phyloP scores from a whole-genome alignment of 2,329 filamentous ascomycete species.

The Teratosphaeria viscida region DNA sequence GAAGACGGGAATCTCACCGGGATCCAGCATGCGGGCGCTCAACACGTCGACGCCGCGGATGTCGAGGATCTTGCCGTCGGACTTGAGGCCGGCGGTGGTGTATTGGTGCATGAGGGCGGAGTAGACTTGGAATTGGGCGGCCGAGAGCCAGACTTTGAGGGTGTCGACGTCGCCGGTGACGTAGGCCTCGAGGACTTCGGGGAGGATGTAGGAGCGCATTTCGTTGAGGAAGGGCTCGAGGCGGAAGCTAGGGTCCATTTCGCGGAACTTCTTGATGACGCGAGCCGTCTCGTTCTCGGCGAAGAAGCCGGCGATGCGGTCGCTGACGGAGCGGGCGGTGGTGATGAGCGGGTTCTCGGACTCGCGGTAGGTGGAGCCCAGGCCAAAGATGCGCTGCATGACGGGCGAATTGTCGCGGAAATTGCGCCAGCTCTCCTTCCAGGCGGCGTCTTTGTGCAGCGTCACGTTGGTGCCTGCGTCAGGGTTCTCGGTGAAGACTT shows the following conservation, averaged over 20 bases:
- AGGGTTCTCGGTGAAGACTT: slow-evolving; percentile 71
- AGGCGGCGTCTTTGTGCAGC: slow-evolving; percentile 89
- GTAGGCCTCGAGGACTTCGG: slow-evolving; percentile 93
- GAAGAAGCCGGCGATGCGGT: slow-evolving; percentile 88
- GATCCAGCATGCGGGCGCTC: slow-evolving; percentile 68
- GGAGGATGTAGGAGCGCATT: slow-evolving; percentile 93
- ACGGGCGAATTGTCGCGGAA: slow-evolving; percentile 85
- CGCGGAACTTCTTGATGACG: slow-evolving; percentile 95
- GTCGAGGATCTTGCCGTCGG: slow-evolving; percentile 88
- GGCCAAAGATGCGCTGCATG: slow-evolving; percentile 76
- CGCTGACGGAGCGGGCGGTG: slow-evolving; percentile 87
- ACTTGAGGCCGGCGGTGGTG: slow-evolving; percentile 82
- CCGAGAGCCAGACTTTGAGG: slow-evolving; percentile 88
- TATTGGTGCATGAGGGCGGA: slow-evolving; percentile 96
- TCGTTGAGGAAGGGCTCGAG: slow-evolving; percentile 90
- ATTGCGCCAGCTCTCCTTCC: slow-evolving; percentile 97
- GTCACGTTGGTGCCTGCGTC: slow-evolving; percentile 93
- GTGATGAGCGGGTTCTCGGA: slow-evolving; percentile 93
- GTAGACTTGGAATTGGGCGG: slow-evolving; percentile 93
- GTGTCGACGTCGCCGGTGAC: slow-evolving; percentile 91
- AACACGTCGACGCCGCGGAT: slow-evolving; percentile 89
- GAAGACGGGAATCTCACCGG: slow-evolving; percentile 85
- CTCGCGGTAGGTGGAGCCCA: slow-evolving; percentile 84
- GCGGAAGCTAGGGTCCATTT: slow-evolving; percentile 92
- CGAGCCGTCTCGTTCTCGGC: slow-evolving; percentile 96